Evolutionary conservation across 148 eudicot species (phyloP), one percentile per base, ranked within the genome.

Genomic region (Diospyros kaki): DNA sequence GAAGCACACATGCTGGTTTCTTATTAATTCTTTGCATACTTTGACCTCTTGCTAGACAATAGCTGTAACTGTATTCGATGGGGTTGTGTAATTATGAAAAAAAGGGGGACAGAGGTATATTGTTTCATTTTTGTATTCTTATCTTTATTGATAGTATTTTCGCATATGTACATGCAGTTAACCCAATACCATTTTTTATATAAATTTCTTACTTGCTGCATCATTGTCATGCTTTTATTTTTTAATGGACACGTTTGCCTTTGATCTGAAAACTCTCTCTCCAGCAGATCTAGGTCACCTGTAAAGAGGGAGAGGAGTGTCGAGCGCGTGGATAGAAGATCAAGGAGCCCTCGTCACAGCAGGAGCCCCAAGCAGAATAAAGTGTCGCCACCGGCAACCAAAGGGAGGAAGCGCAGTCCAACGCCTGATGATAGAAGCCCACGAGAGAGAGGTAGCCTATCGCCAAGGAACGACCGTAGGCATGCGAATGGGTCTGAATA

Each of bases 211-310:
- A 28, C 17, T 56, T 56, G n/a, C 60, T 2, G 4, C 60, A 1
- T 38, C 11, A 17, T 39, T 14, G 12, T 56, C 18, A 15, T 56
- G 6, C 1, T 64, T 15, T 68, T 55, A 48, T 52, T 69, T 50
- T 42, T 68, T 43, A 38, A 39, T 38, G 12, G 7, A 45, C 42
- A 69, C 28, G 66, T 50, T 53, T 55, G 42, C 15, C 12, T 28
- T n/a, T 45, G 5, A 53, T 67, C 71, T 28, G 9, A 39, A 54
- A 40, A 76, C 40, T 58, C 56, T 70, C 9, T 64, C 4, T 84
- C 76, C 85, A 89, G 93, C 77, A 91, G 69, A 78, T 89, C 93
- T 46, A 82, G 90, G 61, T 82, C 93, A 18, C 91, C 93, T 8
- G 77, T 75, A 8, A 87, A 64, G 80, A 85, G 83, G 75, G 91